These are phyloP conservation scores for Lipomyces sp. DNA, from an alignment of 805 yeast genomes.

Conservation along the genomic window DNA sequence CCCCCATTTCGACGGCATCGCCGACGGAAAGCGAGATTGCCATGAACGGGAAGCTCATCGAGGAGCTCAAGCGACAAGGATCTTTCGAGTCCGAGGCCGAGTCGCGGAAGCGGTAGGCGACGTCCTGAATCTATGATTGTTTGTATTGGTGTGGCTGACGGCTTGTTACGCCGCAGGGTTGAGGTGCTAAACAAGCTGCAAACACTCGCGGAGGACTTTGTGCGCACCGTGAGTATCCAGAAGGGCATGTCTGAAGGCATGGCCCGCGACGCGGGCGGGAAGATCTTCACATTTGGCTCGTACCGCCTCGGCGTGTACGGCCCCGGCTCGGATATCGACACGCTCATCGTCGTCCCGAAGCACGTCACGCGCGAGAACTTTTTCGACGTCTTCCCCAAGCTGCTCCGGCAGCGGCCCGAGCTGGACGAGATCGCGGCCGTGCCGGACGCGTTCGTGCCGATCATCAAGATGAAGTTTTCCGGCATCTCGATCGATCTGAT, in stretches of 20 bases:
- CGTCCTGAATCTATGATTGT: background rate
- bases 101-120: conserved; percentile 51
- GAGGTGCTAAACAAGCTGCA: conserved; percentile 71
- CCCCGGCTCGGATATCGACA: conserved; percentile 97
- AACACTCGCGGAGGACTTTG: conserved; percentile 73
- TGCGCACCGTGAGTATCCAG: conserved; percentile 68
- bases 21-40: conserved; percentile 78
- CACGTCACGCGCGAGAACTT: conserved; percentile 90
- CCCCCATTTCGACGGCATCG: conserved; percentile 79
- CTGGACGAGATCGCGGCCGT: conserved; percentile 88
- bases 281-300: conserved; percentile 93
- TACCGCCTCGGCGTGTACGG: conserved; percentile 95
- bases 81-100: conserved; percentile 88
- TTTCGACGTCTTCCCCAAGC: conserved; percentile 70
- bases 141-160: background rate
- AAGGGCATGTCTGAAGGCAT: conserved; percentile 96
- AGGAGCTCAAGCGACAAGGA: conserved; percentile 74
- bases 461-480: conserved; percentile 79
- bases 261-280: conserved; percentile 97
- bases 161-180: conserved; percentile 46
- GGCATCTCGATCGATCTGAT: conserved; percentile 93
- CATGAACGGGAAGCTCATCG: conserved; percentile 71
- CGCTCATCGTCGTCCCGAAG: conserved; percentile 93
- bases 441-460: conserved; percentile 97
- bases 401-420: conserved; percentile 72